A percentile compares a stretch with the other conserved stretches of the same genome.
Conservation (phyloP, 345 rosid species). For the Tarenaya hassleriana region DNA sequence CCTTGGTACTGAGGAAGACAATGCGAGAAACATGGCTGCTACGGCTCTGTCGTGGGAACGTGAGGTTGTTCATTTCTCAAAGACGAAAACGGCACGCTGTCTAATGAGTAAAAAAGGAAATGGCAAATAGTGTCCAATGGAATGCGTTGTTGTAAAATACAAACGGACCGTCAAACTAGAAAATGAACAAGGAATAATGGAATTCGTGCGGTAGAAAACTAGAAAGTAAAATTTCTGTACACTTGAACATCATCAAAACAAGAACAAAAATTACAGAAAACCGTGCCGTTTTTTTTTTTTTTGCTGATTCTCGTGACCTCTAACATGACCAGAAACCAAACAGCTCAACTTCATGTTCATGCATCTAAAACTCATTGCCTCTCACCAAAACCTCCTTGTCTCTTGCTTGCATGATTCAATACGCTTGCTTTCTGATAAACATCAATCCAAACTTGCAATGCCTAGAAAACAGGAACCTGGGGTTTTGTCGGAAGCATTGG, state of each 20-base stretch:
- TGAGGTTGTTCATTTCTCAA: too few relatives aligned
- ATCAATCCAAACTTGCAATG: background rate
- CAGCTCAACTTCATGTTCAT: constrained; percentile 10
- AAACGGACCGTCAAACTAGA: too few relatives aligned
- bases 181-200: background rate
- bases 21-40: too few relatives aligned
- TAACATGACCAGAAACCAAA: constrained; percentile 5
- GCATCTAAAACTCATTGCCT: background rate
- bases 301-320: constrained; percentile 18
- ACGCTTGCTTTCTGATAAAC: background rate
- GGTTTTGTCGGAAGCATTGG: constrained; percentile 9
- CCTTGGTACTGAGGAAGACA: too few relatives aligned
- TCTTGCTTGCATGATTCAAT: constrained; percentile 13
- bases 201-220: background rate
- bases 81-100: too few relatives aligned
- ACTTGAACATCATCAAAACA: constrained; percentile 15
- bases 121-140: too few relatives aligned
- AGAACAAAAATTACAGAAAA: constrained; percentile 20
- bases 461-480: background rate
- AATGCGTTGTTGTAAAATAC: too few relatives aligned
- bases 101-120: too few relatives aligned
- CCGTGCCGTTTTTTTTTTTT: constrained; percentile 14
- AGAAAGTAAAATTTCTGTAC: constrained; percentile 21
- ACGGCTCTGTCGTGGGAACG: too few relatives aligned
- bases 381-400: constrained; percentile 12